Evolutionary conservation across 2,329 filamentous ascomycete genomes (phyloP), one percentile per base, ranked within the genome.

Genomic region (Alternaria sp.): DNA sequence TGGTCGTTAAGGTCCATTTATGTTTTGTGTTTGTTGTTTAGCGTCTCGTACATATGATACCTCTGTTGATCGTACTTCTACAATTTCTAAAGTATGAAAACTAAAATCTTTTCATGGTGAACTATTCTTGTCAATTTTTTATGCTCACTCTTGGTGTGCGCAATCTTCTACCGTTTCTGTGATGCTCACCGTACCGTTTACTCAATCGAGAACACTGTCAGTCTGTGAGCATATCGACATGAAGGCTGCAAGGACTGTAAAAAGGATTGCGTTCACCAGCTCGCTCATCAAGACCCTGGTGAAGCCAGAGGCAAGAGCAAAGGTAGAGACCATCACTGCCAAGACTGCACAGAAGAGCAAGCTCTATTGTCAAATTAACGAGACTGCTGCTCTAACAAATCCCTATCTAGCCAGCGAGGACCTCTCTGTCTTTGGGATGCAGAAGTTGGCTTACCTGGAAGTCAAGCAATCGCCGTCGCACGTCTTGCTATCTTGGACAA

Each of bases 1-100:
- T 66, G 83, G 82, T 45, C 74, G 75, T 38, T 77, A 68, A 48
- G 2, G 14, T 5, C 6, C 12, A 11, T 9, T 5, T 40, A 30
- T 30, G 40, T 43, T 51, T 41, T 12, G 11, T 50, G 28, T 45
- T 32, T 32, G 58, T 45, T 22, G 38, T 45, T 57, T 40, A 57
- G 54, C 48, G 41, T 55, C 41, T 41, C 16, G 50, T 56, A 48
- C 12, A 54, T 20, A 30, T 41, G 55, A 62, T 55, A 62, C 59
- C 36, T 59, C 36, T 56, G 11, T 50, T 50, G 36, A 18, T 36
- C 14, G 46, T 18, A 30, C 18, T n/a, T n/a, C 18, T 45, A 10
- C 30, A 12, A 25, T 34, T n/a, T 22, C 10, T n/a, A n/a, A 20
- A 40, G n/a, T n/a, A 12, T 34, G 7, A 3, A 20, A 32, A 6